phyloP scores from a whole-genome alignment of 345 rosid genomes.

The Microthlaspi erraticum region DNA sequence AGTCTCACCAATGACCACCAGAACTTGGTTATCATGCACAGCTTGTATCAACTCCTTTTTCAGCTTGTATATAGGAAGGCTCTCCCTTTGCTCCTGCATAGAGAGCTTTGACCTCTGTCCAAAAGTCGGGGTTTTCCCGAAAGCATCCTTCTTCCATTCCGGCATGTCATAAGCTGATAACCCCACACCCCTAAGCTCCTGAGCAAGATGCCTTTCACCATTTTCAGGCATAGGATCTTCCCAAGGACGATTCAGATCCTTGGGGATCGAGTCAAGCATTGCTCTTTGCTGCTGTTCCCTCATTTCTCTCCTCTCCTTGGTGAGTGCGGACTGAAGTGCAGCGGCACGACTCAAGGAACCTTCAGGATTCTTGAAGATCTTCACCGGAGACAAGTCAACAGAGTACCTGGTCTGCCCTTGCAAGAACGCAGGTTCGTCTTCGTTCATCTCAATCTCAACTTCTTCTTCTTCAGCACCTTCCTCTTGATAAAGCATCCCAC shows the following conservation, averaged over 20 bases:
- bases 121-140: slow-evolving; percentile 42
- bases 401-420: no score
- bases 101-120: no score
- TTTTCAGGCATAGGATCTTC: slow-evolving; percentile 92
- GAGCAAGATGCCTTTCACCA: slow-evolving; percentile 66
- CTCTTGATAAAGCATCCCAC: slow-evolving; percentile 59
- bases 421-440: no score
- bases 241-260: slow-evolving; percentile 97
- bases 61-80: no score
- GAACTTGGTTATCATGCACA: slow-evolving; percentile 78
- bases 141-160: no score
- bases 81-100: no score
- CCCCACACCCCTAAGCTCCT: slow-evolving; percentile 84
- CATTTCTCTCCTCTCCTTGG: slow-evolving; percentile 81
- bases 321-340: slow-evolving; percentile 68
- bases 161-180: no score
- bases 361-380: slow-evolving; percentile 53
- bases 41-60: slow-evolving; percentile 63
- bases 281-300: slow-evolving; percentile 82
- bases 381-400: no score
- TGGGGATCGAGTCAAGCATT: slow-evolving; percentile 92
- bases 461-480: no score
- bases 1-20: slow-evolving; percentile 85
- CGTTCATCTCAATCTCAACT: no score
- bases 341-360: no score